Conservation (phyloP, 1,284 basidiomycete genomes). For the Sporisorium graminicola region DNA sequence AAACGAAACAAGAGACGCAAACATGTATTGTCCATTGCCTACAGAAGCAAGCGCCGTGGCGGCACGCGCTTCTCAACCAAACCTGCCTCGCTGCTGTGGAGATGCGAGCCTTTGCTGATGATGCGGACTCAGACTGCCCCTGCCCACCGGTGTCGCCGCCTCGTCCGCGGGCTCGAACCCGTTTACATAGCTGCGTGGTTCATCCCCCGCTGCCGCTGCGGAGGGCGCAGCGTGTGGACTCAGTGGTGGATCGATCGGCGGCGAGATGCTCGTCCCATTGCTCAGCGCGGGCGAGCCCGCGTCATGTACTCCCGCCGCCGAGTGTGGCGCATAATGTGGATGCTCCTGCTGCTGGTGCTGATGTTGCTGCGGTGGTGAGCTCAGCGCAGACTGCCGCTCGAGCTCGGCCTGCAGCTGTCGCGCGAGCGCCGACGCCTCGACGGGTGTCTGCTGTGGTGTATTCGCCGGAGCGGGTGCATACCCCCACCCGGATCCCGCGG, state of each 20-base stretch:
- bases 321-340: not conserved
- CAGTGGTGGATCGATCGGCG: not conserved
- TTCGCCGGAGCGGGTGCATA: conserved; percentile 52
- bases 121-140: conserved; percentile 2
- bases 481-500: conserved; percentile 2
- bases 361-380: not conserved
- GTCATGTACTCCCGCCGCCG: not conserved
- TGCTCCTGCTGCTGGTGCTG: no score
- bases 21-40: not conserved
- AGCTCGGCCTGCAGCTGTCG: conserved; percentile 51
- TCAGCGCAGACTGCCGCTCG: conserved; percentile 16
- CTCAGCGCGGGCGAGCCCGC: not conserved
- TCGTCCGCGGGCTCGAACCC: conserved; percentile 25
- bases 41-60: no score
- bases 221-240: no score
- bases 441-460: conserved; percentile 56
- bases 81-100: not conserved
- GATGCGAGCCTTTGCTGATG: not conserved
- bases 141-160: conserved; percentile 15
- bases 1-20: not conserved
- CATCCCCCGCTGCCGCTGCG: not conserved
- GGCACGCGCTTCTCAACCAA: no score
- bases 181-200: conserved; percentile 33
- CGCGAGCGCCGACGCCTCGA: conserved; percentile 46
- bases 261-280: not conserved